Conservation (phyloP, 345 rosid species). For the Rhizophora apiculata region DNA sequence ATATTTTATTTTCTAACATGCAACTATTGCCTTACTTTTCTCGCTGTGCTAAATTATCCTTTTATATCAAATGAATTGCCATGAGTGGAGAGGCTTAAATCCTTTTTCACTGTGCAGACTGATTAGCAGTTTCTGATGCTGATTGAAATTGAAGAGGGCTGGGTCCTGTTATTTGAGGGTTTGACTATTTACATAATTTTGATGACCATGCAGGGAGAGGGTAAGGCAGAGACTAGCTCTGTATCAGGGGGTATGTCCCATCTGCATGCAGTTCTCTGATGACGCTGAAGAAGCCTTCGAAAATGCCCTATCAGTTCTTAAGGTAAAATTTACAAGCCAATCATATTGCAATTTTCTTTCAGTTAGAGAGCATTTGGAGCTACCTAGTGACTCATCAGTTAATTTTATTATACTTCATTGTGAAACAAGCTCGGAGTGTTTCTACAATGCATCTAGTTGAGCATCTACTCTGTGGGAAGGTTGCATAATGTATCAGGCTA, state of each 20-base stretch:
- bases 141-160: background rate
- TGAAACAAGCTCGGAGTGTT: too few relatives aligned
- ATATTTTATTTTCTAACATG: too few relatives aligned
- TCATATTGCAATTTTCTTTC: background rate
- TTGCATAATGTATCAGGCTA: too few relatives aligned
- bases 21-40: too few relatives aligned
- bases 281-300: constrained; percentile 90
- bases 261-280: constrained; percentile 84
- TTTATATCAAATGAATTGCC: too few relatives aligned
- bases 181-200: constrained; percentile 15
- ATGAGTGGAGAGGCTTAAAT: too few relatives aligned
- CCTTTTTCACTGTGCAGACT: background rate
- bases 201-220: constrained; percentile 57
- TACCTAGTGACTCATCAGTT: background rate
- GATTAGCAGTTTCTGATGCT: background rate
- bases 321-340: constrained; percentile 38
- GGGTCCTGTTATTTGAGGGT: background rate
- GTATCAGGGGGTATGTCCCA: constrained; percentile 94
- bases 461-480: too few relatives aligned
- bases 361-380: background rate
- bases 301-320: constrained; percentile 63
- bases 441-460: too few relatives aligned
- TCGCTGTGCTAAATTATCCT: too few relatives aligned
- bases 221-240: constrained; percentile 84
- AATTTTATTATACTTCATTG: too few relatives aligned